phyloP scores from a whole-genome alignment of 257 asterid genomes.

The Solanum neorickii region DNA sequence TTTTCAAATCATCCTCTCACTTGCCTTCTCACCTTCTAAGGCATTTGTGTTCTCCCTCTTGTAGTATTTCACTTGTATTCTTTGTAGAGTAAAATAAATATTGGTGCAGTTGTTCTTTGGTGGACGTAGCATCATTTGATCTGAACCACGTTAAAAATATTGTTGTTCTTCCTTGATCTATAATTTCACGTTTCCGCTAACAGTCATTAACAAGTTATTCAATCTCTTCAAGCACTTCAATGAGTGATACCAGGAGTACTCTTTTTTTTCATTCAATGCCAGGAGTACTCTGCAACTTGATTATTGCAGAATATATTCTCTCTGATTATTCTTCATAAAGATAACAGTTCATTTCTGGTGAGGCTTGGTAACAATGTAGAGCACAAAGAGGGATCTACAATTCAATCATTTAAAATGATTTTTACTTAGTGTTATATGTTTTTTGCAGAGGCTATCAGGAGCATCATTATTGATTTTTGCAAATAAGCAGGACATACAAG shows the following conservation, averaged over 20 bases:
- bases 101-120: too few relatives aligned
- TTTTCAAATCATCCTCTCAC: too few relatives aligned
- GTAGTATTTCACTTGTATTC: too few relatives aligned
- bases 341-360: not conserved
- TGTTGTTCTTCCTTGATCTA: too few relatives aligned
- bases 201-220: not conserved
- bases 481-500: slow-evolving; percentile 92
- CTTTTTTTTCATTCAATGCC: not conserved
- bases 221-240: not conserved
- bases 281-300: not conserved
- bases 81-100: too few relatives aligned
- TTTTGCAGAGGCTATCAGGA: slow-evolving; percentile 79
- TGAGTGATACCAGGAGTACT: not conserved
- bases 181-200: too few relatives aligned
- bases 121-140: too few relatives aligned
- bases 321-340: not conserved
- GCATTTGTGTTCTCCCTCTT: too few relatives aligned
- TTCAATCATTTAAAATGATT: not conserved
- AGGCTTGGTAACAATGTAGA: not conserved
- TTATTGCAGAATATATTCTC: not conserved
- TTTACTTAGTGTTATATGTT: not conserved
- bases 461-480: slow-evolving; percentile 85
- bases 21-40: too few relatives aligned
- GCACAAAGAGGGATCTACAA: not conserved
- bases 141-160: too few relatives aligned